Base-by-base conservation (phyloP, 1,284 basidiomycete genomes). In the Sporisorium reilianum region DNA sequence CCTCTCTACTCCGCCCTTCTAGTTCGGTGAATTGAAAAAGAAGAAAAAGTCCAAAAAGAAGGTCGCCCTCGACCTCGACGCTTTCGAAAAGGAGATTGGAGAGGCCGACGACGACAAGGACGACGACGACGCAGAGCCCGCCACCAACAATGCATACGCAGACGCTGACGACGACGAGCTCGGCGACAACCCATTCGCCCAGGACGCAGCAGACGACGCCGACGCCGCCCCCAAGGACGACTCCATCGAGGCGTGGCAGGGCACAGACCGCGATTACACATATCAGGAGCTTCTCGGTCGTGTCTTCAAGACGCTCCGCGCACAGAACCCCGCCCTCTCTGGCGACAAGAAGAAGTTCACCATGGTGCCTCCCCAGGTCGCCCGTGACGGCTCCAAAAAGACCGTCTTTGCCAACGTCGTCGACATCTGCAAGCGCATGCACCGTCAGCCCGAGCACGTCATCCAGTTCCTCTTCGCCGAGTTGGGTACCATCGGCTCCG, bases 381-480 rank as follows among this genome's bases (percentile, higher is more conserved):
- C 93, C 81, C 89, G 94, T 83, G 96, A 99, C 88, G 89, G 89
- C 25, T 96, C 95, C 87, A 98, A 99, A 87, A 96, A 96, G 87
- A 92, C 94, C 45, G 92, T 97, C 75, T 99, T 99, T 80, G 92
- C 94, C 77, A 99, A 99, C 86, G 90, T 99, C 67, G 90, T 91
- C 78, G 96, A 99, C 85, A 99, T 99, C 80, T 98, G 96, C 89
- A 95, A 93, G 86, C 91, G 93, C 57, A 97, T 99, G 95, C 96
- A 97, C 87, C 89, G 96, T 85, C 92, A 94, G 87, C 95, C 96
- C n/a, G 97, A 99, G 86, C 97, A 99, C 85, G 94, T 98, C 80
- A 97, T 98, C 77, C 92, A 94, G 86, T 99, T 94, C 89, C 88
- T 99, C 78, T 98, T 98, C 86, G 91, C 97, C 57, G 96, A 99